Evolutionary conservation across 2,329 filamentous ascomycete species (phyloP).

Genomic region (Zasmidium angulare): DNA sequence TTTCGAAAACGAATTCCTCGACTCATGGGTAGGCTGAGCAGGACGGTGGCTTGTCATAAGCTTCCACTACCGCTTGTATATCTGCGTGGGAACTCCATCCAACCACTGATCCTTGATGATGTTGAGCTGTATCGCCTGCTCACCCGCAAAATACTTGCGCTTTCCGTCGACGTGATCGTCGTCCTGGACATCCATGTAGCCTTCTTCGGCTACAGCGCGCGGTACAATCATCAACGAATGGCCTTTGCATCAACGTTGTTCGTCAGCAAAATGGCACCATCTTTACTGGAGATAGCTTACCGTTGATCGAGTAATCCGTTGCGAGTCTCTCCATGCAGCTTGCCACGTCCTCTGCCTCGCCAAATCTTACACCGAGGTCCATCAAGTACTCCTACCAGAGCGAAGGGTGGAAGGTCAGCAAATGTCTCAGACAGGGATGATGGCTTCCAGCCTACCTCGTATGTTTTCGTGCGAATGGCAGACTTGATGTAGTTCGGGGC

Average conservation of each 20-base stretch:
- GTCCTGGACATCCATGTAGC: slow-evolving; percentile 25
- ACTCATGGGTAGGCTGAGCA: not conserved
- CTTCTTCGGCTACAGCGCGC: slow-evolving; percentile 9
- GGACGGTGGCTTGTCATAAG: not conserved
- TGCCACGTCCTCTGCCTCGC: slow-evolving; percentile 33
- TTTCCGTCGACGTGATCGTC: slow-evolving; percentile 5
- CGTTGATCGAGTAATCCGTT: not conserved
- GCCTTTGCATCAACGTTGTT: slow-evolving; percentile 6
- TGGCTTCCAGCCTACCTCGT: no score
- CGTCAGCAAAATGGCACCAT: not conserved
- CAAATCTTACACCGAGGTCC: slow-evolving; percentile 41
- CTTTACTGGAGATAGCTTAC: not conserved
- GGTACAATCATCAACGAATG: slow-evolving; percentile 22
- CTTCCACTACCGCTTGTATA: not conserved
- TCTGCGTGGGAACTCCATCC: not conserved
- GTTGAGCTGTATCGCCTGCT: slow-evolving; percentile 3
- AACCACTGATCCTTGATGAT: slow-evolving; percentile 12
- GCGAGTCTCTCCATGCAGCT: slow-evolving; percentile 36
- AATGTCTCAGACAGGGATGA: no score
- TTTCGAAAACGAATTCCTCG: not conserved
- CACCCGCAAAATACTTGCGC: not conserved
- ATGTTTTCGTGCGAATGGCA: slow-evolving; percentile 38
- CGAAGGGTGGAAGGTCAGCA: no score
- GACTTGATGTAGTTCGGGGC: slow-evolving; percentile 18
- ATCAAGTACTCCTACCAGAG: slow-evolving; percentile 42